Evolutionary conservation across 1,139 yeast genomes (phyloP).

Genomic region (Diutina ranongensis): DNA sequence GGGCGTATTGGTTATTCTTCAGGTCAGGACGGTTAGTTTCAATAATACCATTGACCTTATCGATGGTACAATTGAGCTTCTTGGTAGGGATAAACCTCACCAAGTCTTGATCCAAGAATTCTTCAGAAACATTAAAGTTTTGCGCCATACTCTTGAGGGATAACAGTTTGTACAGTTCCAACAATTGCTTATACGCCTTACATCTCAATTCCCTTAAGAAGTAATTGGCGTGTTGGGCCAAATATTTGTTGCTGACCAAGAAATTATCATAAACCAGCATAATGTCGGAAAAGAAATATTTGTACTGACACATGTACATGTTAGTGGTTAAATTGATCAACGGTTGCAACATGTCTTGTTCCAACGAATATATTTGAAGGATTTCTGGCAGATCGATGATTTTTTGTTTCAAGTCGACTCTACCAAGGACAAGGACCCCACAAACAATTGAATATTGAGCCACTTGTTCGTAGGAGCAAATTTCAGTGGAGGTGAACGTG

Average conservation of each 20-base stretch:
- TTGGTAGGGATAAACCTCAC: constrained; percentile 88
- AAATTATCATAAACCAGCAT: constrained; percentile 71
- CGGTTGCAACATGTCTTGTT: constrained; percentile 53
- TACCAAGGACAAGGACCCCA: constrained; percentile 71
- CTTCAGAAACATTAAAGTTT: constrained; percentile 79
- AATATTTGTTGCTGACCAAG: constrained; percentile 62
- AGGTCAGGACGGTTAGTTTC: constrained; percentile 95
- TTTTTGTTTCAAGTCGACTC: constrained; percentile 76
- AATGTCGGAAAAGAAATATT: constrained; percentile 66
- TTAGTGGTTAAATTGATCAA: constrained; percentile 77
- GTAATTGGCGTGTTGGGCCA: constrained; percentile 69
- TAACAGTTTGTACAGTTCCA: constrained; percentile 88
- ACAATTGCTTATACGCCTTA: constrained; percentile 86
- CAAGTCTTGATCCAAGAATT: constrained; percentile 72
- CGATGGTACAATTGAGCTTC: constrained; percentile 90
- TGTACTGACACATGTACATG: constrained; percentile 81
- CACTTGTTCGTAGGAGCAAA: constrained; percentile 80
- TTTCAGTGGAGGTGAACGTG: constrained; percentile 92
- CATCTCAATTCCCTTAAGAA: constrained; percentile 90
- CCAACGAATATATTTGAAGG: constrained; percentile 63
- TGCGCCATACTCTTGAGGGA: constrained; percentile 89
- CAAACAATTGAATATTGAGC: constrained; percentile 82
- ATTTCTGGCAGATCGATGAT: constrained; percentile 93
- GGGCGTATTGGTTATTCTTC: constrained; percentile 88
- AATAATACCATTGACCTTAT: constrained; percentile 88